Evolutionary conservation across 345 rosid genomes (phyloP).

Genomic region (Brassica rapa): DNA sequence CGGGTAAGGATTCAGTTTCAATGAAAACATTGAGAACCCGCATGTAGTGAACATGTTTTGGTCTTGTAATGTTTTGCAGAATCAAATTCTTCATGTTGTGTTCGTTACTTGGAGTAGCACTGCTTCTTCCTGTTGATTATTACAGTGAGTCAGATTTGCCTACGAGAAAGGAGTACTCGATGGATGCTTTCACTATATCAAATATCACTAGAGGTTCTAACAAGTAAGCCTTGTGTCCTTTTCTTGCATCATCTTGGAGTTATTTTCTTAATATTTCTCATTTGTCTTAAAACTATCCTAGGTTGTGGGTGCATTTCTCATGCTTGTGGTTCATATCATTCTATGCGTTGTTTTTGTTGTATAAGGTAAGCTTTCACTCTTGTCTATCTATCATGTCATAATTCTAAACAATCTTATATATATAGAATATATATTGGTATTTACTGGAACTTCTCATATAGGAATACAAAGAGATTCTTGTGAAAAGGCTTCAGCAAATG

Average conservation of each 20-base stretch:
- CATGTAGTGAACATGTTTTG: not conserved
- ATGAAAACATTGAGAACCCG: not conserved
- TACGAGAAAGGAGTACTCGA: constrained; percentile 39
- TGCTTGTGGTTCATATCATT: constrained; percentile 82
- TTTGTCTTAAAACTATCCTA: constrained; percentile 28
- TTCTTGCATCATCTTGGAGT: not conserved
- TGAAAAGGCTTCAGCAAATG: constrained; percentile 61
- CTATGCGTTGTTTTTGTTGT: constrained; percentile 63
- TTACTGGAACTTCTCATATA: constrained; percentile 48
- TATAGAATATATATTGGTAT: constrained; percentile 29
- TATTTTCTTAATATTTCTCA: constrained; percentile 12
- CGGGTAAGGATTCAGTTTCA: constrained; percentile 49
- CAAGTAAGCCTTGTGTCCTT: constrained; percentile 43
- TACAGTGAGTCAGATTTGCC: constrained; percentile 54
- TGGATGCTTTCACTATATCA: constrained; percentile 79
- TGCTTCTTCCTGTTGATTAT: constrained; percentile 79
- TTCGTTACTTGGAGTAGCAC: constrained; percentile 61
- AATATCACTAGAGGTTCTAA: constrained; percentile 68
- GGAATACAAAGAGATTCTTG: constrained; percentile 75
- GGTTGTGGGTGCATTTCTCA: constrained; percentile 93
- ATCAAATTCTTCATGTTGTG: constrained; percentile 72
- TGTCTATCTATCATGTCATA: constrained; percentile 5
- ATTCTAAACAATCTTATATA: not conserved
- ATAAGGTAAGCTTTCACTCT: constrained; percentile 52
- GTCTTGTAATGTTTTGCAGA: constrained; percentile 42